Base-by-base conservation (phyloP, 2,329 filamentous ascomycete genomes). In the Sarocladiaceae sp. region DNA sequence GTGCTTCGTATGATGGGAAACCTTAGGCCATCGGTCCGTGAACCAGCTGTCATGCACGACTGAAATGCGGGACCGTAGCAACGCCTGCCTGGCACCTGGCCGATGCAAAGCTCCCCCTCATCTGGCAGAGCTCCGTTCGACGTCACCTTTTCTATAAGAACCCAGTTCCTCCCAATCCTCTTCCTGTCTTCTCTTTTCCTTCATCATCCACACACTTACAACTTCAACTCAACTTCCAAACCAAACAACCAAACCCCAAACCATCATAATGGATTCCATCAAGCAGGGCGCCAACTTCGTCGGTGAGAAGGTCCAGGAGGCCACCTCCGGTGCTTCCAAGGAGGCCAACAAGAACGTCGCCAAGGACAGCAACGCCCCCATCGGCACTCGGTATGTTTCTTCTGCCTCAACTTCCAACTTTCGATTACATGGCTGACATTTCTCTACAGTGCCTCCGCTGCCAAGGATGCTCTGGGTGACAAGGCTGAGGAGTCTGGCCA, bases 341-440 rank as follows among this genome's bases (percentile, higher is more conserved):
- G 82, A 86, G 73, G 73, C 74, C 73, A 87, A 87, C 80, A 86
- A 87, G 80, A 65, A 77, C 59, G 76, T 82, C 58, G 84, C 83
- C 68, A 86, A 87, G 78, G 80, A 82, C 65, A 67, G 60, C 66
- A 71, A 83, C 64, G 75, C 74, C 56, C 58, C 60, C 59, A 5
- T 83, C 53, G 65, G 70, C 64, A 82, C 78, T 64, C 83, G 84
- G 76, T 78, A 68, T 66, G 74, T 52, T 18, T 18, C 40, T 8
- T 37, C 2, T 40, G 12, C n/a, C 1, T 50, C 8, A 13, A 15
- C 12, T 8, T 15, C 2, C 1, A 15, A 0, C 7, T 6, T 12
- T 2, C 2, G 13, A 12, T 6, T 35, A 10, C 5, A 44, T 13
- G 3, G 28, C 46, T 52, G 17, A 48, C 17, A 66, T 71, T 33